These are phyloP conservation scores for Schizophyllum amplum DNA, from an alignment of 1,284 basidiomycete genomes.

Conservation along the genomic window DNA sequence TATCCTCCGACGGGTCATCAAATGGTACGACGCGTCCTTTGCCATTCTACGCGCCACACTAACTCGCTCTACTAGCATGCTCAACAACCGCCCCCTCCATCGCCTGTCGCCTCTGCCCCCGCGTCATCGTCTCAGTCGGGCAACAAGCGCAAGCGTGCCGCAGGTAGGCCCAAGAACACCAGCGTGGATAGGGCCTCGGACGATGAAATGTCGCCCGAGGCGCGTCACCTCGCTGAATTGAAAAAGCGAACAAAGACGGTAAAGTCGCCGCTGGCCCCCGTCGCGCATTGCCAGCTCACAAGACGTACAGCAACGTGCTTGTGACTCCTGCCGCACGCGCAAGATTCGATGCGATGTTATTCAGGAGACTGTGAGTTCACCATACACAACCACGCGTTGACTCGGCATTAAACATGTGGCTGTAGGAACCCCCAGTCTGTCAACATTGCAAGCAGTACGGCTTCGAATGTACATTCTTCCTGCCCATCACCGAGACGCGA, in stretches of 20 bases:
- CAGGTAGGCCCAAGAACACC: constrained; percentile 28
- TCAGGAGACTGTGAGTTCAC: constrained; percentile 32
- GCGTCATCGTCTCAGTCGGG: constrained; percentile 7
- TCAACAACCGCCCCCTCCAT: constrained; percentile 42
- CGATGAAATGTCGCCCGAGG: constrained; percentile 32
- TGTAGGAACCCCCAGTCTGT: constrained; percentile 62
- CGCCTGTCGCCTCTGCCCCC: not conserved
- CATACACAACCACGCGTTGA: not conserved
- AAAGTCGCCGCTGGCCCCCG: not conserved
- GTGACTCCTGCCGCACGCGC: constrained; percentile 86
- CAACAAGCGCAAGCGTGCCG: constrained; percentile 61
- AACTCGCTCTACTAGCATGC: constrained; percentile 39
- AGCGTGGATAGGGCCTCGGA: constrained; percentile 42
- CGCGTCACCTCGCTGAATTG: constrained; percentile 29
- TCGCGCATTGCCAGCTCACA: not conserved
- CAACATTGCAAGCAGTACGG: constrained; percentile 86
- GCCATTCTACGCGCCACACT: constrained; percentile 18
- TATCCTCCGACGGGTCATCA: constrained; percentile 25
- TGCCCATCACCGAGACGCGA: constrained; percentile 95
- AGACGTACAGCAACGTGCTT: constrained; percentile 50
- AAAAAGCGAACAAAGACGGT: constrained; percentile 85
- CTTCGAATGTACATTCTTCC: constrained; percentile 93
- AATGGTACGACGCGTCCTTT: constrained; percentile 1
- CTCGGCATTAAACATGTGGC: not conserved
- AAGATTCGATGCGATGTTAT: constrained; percentile 91